Base-by-base conservation (phyloP, 768 basidiomycete genomes). In the Russula lepida region DNA sequence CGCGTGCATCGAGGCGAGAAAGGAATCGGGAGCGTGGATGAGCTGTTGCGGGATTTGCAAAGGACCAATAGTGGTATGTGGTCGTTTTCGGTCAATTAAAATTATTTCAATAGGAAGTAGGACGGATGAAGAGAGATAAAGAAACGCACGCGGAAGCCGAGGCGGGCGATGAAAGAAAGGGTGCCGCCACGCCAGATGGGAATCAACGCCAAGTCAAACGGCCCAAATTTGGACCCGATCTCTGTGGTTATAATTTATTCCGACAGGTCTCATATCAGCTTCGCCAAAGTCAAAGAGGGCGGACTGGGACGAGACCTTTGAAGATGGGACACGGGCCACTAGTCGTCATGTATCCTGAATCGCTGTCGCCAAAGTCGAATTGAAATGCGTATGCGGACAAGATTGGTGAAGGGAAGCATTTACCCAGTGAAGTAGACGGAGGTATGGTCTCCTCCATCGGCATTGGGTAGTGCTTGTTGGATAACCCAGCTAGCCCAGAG, bases 111-210 rank as follows among this genome's bases (percentile, higher is more conserved):
- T n/a, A 15, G 35, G 15, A 37, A 46, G 12, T 27, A 6, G 46
- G 46, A 47, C n/a, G n/a, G n/a, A n/a, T n/a, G 13, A 12, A 43
- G 17, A 2, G 6, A 5, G 13, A 28, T 1, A 21, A 7, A 12
- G 23, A 50, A 12, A 60, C 76, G 54, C 54, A 78, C 77, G 12
- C 72, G 67, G 35, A 75, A 68, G 8, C 77, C 77, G 28, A 74
- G 63, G 9, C 72, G 69, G 7, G 71, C 69, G 46, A 79, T 63
- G 54, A 76, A 72, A 4, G 73, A 72, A 13, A 78, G 69, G 15
- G 75, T 69, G 17, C 75, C 77, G 21, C 77, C 77, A 11, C 76
- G 72, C 77, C 77, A 78, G 32, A 78, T 77, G 15, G 77, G 77
- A 1, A 78, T 65, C 68, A 78, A 73, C 3, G 76, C 72, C 19